A percentile compares a stretch with the other conserved stretches of the same genome.
Conservation (phyloP, 805 yeast genomes). For the Candida morakotiae region DNA sequence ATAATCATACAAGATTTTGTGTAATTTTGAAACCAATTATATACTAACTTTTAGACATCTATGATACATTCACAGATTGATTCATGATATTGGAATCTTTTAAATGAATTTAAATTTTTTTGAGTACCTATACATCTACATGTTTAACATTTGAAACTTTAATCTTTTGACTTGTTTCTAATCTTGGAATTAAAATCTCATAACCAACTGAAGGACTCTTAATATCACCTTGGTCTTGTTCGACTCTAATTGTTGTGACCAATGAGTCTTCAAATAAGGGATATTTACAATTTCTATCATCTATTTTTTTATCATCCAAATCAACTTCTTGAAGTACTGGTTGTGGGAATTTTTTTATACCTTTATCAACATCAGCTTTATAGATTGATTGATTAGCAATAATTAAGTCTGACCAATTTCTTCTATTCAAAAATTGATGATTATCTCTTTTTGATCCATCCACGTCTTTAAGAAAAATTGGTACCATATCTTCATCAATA, state of each 20-base stretch:
- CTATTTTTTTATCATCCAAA: slow-evolving; percentile 10
- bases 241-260: slow-evolving; percentile 71
- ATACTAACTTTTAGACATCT: no score
- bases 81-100: no score
- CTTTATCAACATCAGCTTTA: slow-evolving; percentile 15
- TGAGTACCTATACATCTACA: slow-evolving; percentile 13
- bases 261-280: slow-evolving; percentile 55
- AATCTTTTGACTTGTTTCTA: slow-evolving; percentile 31
- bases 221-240: slow-evolving; percentile 47
- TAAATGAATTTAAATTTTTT: no score
- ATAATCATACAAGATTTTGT: no score
- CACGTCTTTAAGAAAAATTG: slow-evolving; percentile 59
- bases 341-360: slow-evolving; percentile 37
- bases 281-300: slow-evolving; percentile 41
- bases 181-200: slow-evolving; percentile 66
- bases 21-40: no score
- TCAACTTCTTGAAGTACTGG: slow-evolving; percentile 20
- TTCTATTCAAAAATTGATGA: slow-evolving; percentile 54
- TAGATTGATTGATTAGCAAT: slow-evolving; percentile 39
- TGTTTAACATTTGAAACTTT: slow-evolving; percentile 32
- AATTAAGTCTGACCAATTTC: slow-evolving; percentile 72
- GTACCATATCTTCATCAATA: slow-evolving; percentile 80
- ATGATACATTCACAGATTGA: no score
- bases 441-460: slow-evolving; percentile 47
- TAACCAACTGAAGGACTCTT: slow-evolving; percentile 58